phyloP scores from a whole-genome alignment of 2,329 filamentous ascomycete species.

The Alternaria gaisen region DNA sequence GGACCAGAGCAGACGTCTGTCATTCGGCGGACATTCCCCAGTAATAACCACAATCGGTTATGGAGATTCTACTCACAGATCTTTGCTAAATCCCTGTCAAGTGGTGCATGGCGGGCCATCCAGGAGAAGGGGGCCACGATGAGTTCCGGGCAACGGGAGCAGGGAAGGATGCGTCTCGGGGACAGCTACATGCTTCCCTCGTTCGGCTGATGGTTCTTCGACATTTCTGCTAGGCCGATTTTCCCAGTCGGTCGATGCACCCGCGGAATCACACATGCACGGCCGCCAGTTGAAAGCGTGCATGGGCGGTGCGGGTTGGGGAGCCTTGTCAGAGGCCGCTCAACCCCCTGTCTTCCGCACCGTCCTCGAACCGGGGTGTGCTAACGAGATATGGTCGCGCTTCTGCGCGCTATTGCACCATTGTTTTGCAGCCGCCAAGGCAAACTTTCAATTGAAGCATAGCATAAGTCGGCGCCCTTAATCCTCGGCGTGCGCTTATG shows the following conservation, averaged over 20 bases:
- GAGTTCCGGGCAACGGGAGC: constrained; percentile 50
- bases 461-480: constrained; percentile 30
- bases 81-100: constrained; percentile 45
- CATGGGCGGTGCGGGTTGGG: constrained; percentile 38
- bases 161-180: constrained; percentile 44
- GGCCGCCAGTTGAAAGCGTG: constrained; percentile 36
- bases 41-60: constrained; percentile 52
- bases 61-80: constrained; percentile 47
- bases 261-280: constrained; percentile 47
- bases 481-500: constrained; percentile 28
- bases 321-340: constrained; percentile 37
- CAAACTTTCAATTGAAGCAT: constrained; percentile 34
- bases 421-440: constrained; percentile 36
- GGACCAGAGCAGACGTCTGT: constrained; percentile 37
- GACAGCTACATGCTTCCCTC: constrained; percentile 47
- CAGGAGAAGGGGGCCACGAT: constrained; percentile 49
- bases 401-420: constrained; percentile 37
- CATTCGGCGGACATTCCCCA: constrained; percentile 50
- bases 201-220: constrained; percentile 55
- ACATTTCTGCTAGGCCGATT: constrained; percentile 38
- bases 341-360: constrained; percentile 41
- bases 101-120: constrained; percentile 51
- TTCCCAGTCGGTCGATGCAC: constrained; percentile 46
- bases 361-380: constrained; percentile 33
- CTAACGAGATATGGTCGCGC: constrained; percentile 31